A percentile compares a stretch with the other conserved stretches of the same genome.
Evolutionary conservation across 495 filamentous ascomycete genomes (phyloP).

Genomic region (Hypoxylon lienhwacheense): DNA sequence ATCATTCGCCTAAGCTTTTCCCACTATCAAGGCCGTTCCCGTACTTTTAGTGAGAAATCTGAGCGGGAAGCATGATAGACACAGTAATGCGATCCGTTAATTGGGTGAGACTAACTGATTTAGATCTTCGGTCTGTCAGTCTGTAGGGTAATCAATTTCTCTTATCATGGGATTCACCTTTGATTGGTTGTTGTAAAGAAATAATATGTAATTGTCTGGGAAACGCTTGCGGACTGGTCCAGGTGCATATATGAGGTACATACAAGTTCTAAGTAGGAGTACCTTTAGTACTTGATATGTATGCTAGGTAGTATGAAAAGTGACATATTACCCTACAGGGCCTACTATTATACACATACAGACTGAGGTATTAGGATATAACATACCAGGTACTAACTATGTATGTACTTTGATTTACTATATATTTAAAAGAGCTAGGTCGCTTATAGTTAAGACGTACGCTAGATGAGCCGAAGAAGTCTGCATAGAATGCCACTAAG

Average conservation of each 20-base stretch:
- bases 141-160: slow-evolving; percentile 29
- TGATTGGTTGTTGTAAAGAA: slow-evolving; percentile 12
- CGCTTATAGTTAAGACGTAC: slow-evolving; percentile 22
- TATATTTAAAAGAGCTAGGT: neutral
- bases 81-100: slow-evolving; percentile 18
- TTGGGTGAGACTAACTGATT: slow-evolving; percentile 17
- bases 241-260: no score
- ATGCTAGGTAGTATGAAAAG: no score
- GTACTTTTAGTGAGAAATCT: slow-evolving; percentile 6
- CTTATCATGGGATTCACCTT: slow-evolving; percentile 20
- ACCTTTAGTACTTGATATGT: no score
- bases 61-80: slow-evolving; percentile 18
- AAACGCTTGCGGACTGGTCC: neutral
- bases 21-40: slow-evolving; percentile 1
- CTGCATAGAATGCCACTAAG: slow-evolving; percentile 37
- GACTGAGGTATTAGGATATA: no score
- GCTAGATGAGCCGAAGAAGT: slow-evolving; percentile 40
- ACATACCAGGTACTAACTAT: neutral
- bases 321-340: no score
- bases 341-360: no score
- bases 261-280: no score
- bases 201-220: slow-evolving; percentile 16
- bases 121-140: slow-evolving; percentile 27
- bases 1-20: slow-evolving; percentile 3
- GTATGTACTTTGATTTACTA: neutral